Conservation (phyloP, 2,329 filamentous ascomycete genomes). For the Magnaporthiopsis rhizophila region DNA sequence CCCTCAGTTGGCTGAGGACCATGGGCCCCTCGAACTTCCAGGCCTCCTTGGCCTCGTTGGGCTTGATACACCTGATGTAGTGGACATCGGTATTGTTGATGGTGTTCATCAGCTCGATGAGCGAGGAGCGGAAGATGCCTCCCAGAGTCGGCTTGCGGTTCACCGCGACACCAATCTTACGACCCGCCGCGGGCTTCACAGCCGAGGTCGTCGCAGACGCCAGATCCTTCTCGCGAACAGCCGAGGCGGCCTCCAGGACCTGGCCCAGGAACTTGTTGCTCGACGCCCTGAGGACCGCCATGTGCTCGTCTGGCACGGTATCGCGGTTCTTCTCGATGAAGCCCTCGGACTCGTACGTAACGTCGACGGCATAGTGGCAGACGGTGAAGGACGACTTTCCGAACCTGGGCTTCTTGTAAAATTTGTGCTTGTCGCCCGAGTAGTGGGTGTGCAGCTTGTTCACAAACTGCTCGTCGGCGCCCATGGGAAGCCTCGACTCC, state of each 20-base stretch:
- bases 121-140: constrained; percentile 96
- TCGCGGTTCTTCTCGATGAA: constrained; percentile 99
- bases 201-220: constrained; percentile 56
- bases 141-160: constrained; percentile 95
- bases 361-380: constrained; percentile 95
- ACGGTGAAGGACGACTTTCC: constrained; percentile 97
- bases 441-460: constrained; percentile 95
- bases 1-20: constrained; percentile 93
- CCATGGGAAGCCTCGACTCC: constrained; percentile 94
- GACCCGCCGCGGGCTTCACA: constrained; percentile 72
- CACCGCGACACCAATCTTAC: constrained; percentile 84
- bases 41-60: constrained; percentile 90
- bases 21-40: constrained; percentile 99
- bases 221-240: constrained; percentile 82
- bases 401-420: constrained; percentile 98
- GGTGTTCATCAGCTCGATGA: constrained; percentile 96
- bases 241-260: constrained; percentile 76
- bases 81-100: constrained; percentile 98
- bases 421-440: constrained; percentile 80
- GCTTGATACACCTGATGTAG: constrained; percentile 98
- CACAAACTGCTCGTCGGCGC: constrained; percentile 93
- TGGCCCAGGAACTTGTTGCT: constrained; percentile 77
- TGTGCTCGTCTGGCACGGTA: constrained; percentile 95
- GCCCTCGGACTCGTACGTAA: constrained; percentile 97
- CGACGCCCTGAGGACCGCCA: constrained; percentile 81